Conservation (phyloP, 2,329 filamentous ascomycete genomes). For the Cladophialophora psammophila region DNA sequence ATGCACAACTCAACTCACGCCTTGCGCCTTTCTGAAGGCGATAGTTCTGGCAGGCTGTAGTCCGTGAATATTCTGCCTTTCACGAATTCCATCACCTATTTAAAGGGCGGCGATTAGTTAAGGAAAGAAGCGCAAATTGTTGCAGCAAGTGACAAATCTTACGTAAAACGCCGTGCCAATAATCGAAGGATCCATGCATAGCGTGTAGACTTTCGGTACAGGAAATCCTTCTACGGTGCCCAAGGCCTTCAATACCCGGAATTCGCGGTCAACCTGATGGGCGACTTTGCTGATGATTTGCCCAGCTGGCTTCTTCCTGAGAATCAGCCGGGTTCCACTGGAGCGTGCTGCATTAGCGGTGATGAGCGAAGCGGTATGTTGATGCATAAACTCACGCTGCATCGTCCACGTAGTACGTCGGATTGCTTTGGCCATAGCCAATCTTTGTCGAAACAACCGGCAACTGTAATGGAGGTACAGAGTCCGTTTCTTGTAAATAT, state of each 20-base stretch:
- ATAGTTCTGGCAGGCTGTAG: conserved; percentile 73
- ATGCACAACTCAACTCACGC: conserved; percentile 37
- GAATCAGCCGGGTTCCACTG: conserved; percentile 71
- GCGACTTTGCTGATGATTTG: conserved; percentile 82
- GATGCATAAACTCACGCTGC: conserved; percentile 24
- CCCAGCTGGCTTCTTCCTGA: conserved; percentile 89
- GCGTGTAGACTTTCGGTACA: conserved; percentile 74
- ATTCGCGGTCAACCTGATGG: conserved; percentile 91
- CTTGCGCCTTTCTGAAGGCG: conserved; percentile 74
- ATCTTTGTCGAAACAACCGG: conserved; percentile 34
- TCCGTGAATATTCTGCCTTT: conserved; percentile 87
- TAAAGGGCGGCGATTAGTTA: not conserved
- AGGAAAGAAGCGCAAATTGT: not conserved
- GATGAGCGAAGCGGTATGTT: not conserved
- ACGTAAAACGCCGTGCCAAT: conserved; percentile 87
- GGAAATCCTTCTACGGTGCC: conserved; percentile 71
- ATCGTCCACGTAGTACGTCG: conserved; percentile 36
- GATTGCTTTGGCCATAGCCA: conserved; percentile 36
- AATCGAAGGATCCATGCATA: conserved; percentile 76
- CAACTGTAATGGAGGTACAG: conserved; percentile 23
- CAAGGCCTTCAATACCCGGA: conserved; percentile 79
- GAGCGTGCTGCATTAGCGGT: not conserved
- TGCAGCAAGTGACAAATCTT: not conserved
- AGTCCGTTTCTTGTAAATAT: conserved; percentile 15
- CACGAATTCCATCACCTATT: conserved; percentile 74